Percentiles rank a stretch among this genome's conserved stretches.
phyloP scores from a whole-genome alignment of 768 basidiomycete genomes.

The Boletus sp. region DNA sequence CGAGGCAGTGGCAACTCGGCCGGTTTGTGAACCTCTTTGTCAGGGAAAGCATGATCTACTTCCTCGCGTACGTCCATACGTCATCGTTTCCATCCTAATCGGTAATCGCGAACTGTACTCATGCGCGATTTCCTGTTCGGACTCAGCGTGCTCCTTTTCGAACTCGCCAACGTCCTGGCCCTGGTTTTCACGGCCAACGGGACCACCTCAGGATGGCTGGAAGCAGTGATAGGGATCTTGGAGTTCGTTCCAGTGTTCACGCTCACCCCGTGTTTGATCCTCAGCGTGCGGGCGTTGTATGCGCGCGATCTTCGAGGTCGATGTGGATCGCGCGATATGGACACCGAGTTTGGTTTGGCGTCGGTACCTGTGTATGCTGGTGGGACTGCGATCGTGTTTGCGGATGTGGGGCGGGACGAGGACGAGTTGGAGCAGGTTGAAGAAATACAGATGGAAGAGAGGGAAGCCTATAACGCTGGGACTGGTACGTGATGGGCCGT shows the following conservation, averaged over 20 bases:
- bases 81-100: background rate
- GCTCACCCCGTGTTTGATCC: conserved; percentile 5
- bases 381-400: background rate
- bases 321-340: background rate
- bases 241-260: conserved; percentile 5
- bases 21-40: conserved; percentile 1
- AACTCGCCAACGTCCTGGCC: background rate
- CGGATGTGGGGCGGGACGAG: background rate
- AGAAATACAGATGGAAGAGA: background rate
- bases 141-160: background rate
- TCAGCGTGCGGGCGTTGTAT: conserved; percentile 6
- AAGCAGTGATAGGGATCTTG: background rate
- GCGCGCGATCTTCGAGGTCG: background rate
- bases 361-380: background rate
- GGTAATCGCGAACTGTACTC: background rate
- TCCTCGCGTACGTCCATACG: conserved; percentile 3
- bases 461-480: too few species aligned
- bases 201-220: background rate
- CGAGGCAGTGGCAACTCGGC: background rate
- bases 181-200: background rate
- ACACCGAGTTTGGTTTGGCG: background rate
- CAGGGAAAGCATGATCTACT: too few species aligned
- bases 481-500: too few species aligned
- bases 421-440: background rate
- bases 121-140: background rate